These are phyloP conservation scores for Labyrinthula sp. DNA, from an alignment of 352 stramenopile species.

Conservation along the genomic window DNA sequence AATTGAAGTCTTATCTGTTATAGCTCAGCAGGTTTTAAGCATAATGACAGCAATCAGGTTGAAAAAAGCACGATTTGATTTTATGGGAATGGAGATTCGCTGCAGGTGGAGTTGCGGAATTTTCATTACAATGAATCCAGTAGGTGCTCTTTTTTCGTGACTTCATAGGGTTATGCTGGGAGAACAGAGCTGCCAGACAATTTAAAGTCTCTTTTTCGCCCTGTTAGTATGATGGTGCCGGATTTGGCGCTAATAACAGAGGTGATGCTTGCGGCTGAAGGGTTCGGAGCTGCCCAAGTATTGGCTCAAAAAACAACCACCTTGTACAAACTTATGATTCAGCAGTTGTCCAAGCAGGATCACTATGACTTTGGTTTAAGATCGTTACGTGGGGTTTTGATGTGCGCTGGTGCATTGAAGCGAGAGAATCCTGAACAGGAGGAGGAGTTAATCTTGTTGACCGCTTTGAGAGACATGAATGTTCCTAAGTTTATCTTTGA, in stretches of 20 bases:
- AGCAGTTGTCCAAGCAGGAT: slow-evolving; percentile 80
- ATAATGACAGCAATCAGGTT: slow-evolving; percentile 84
- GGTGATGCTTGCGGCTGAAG: slow-evolving; percentile 99
- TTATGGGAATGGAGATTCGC: slow-evolving; percentile 50
- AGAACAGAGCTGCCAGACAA: slow-evolving; percentile 87
- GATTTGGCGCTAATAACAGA: slow-evolving; percentile 97
- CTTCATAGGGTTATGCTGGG: slow-evolving; percentile 93
- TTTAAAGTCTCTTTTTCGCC: slow-evolving; percentile 97
- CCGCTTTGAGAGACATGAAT: slow-evolving; percentile 73
- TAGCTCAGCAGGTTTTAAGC: slow-evolving; percentile 97
- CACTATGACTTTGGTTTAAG: slow-evolving; percentile 81
- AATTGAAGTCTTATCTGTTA: slow-evolving; percentile 93
- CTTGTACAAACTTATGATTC: slow-evolving; percentile 71
- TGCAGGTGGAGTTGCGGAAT: slow-evolving; percentile 87
- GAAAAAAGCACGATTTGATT: slow-evolving; percentile 29
- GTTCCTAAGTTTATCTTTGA: slow-evolving; percentile 89
- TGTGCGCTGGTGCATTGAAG: slow-evolving; percentile 72
- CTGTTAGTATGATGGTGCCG: slow-evolving; percentile 97
- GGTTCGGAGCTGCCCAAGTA: slow-evolving; percentile 87
- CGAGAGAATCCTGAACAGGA: slow-evolving; percentile 64
- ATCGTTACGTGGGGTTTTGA: slow-evolving; percentile 69
- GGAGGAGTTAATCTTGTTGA: slow-evolving; percentile 76
- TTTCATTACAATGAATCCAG: slow-evolving; percentile 99
- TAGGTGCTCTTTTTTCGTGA: no score
- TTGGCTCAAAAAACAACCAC: slow-evolving; percentile 84